Conservation (phyloP, 441 rosid genomes). For the Populus hybrid region DNA sequence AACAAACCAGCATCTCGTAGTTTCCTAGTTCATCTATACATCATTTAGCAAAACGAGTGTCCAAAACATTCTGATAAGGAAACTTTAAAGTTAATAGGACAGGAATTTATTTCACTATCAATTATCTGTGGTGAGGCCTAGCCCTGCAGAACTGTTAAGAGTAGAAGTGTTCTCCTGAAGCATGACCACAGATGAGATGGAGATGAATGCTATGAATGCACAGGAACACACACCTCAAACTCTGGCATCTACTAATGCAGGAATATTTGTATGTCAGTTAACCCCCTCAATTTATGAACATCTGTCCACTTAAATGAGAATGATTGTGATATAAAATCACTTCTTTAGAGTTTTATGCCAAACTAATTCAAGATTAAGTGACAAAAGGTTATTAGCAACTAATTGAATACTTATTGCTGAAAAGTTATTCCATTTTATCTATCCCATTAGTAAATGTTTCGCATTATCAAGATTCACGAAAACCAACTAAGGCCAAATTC, state of each 20-base stretch:
- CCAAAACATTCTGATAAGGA: not conserved
- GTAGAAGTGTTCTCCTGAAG: not conserved
- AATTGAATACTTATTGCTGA: not conserved
- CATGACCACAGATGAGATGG: not conserved
- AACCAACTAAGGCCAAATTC: not conserved
- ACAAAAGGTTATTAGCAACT: not conserved
- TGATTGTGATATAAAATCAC: not conserved
- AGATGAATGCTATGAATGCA: not conserved
- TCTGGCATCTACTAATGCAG: not conserved
- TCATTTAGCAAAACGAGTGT: not conserved
- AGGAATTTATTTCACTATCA: not conserved
- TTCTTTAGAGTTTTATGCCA: not conserved
- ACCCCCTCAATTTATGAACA: constrained; percentile 1
- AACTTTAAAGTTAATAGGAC: not conserved
- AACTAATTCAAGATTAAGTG: not conserved
- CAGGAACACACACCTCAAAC: not conserved
- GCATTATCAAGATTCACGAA: not conserved
- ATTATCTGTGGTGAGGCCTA: not conserved
- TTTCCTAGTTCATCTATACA: not conserved
- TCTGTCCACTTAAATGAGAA: not conserved
- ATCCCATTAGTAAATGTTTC: not conserved
- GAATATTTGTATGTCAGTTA: not conserved
- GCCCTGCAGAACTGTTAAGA: not conserved
- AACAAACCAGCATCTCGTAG: not conserved
- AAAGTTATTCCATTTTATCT: not conserved